A percentile compares a stretch with the other conserved stretches of the same genome.
phyloP scores from a whole-genome alignment of 805 yeast genomes.

The Pichia pseudocactophila region DNA sequence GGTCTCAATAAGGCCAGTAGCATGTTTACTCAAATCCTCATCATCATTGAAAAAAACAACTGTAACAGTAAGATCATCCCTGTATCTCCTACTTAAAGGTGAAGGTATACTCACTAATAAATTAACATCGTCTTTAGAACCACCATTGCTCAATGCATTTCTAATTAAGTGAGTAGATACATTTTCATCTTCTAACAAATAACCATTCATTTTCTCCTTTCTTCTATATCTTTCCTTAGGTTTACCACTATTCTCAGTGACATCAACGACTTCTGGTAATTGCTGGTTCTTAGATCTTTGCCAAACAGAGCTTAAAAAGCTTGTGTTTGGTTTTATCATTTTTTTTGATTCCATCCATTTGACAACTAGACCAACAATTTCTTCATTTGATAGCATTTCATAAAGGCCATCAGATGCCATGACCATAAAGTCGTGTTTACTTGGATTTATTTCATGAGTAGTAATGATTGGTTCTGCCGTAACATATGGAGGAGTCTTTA shows the following conservation, averaged over 20 bases:
- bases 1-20: slow-evolving; percentile 43
- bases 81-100: slow-evolving; percentile 81
- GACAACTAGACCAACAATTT: slow-evolving; percentile 84
- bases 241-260: slow-evolving; percentile 49
- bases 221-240: slow-evolving; percentile 72
- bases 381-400: slow-evolving; percentile 87
- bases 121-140: slow-evolving; percentile 77
- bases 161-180: slow-evolving; percentile 90
- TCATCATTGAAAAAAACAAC: slow-evolving; percentile 79
- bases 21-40: slow-evolving; percentile 35
- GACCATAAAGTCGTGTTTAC: slow-evolving; percentile 75
- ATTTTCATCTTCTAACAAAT: slow-evolving; percentile 70
- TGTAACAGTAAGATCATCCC: slow-evolving; percentile 94
- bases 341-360: slow-evolving; percentile 82
- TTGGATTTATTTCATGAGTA: slow-evolving; percentile 63
- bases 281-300: slow-evolving; percentile 28
- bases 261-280: slow-evolving; percentile 55
- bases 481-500: slow-evolving; percentile 90
- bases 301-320: slow-evolving; percentile 34
- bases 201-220: slow-evolving; percentile 28
- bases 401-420: slow-evolving; percentile 92
- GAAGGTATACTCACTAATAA: slow-evolving; percentile 86
- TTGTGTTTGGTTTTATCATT: slow-evolving; percentile 43
- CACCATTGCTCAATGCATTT: slow-evolving; percentile 84
- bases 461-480: slow-evolving; percentile 94